Evolutionary conservation across 768 basidiomycete genomes (phyloP).

Genomic region (Clitopilus hobsonii): DNA sequence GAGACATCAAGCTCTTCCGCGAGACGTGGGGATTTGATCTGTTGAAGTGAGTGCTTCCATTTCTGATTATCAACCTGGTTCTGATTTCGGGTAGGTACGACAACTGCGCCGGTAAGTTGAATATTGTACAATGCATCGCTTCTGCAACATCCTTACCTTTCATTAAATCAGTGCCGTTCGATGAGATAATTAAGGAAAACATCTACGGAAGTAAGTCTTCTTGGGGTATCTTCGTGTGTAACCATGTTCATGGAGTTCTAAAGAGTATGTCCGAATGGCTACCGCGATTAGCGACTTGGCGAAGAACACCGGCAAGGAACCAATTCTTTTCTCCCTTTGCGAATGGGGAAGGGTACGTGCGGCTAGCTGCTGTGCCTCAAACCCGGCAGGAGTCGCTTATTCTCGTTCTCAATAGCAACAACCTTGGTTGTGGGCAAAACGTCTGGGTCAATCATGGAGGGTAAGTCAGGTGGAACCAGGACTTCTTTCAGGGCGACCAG

Average conservation of each 20-base stretch:
- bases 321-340: conserved; percentile 56
- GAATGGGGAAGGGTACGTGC: conserved; percentile 58
- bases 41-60: conserved; percentile 41
- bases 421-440: conserved; percentile 39
- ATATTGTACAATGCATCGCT: too few relatives aligned
- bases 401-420: conserved; percentile 36
- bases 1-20: conserved; percentile 52
- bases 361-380: background rate
- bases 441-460: conserved; percentile 69
- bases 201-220: conserved; percentile 52
- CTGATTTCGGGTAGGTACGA: conserved; percentile 19
- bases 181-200: conserved; percentile 51
- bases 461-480: conserved; percentile 25
- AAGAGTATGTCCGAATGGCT: conserved; percentile 53
- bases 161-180: conserved; percentile 44
- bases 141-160: background rate
- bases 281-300: conserved; percentile 50
- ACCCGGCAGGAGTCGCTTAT: background rate
- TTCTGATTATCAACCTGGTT: background rate
- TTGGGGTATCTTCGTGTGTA: background rate
- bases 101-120: conserved; percentile 46
- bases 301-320: conserved; percentile 36
- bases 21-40: conserved; percentile 62
- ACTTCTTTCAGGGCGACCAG: background rate
- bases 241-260: background rate